A percentile compares a stretch with the other conserved stretches of the same genome.
Evolutionary conservation across 1,139 yeast genomes (phyloP).

Genomic region (Nakaseomyces delphensis): DNA sequence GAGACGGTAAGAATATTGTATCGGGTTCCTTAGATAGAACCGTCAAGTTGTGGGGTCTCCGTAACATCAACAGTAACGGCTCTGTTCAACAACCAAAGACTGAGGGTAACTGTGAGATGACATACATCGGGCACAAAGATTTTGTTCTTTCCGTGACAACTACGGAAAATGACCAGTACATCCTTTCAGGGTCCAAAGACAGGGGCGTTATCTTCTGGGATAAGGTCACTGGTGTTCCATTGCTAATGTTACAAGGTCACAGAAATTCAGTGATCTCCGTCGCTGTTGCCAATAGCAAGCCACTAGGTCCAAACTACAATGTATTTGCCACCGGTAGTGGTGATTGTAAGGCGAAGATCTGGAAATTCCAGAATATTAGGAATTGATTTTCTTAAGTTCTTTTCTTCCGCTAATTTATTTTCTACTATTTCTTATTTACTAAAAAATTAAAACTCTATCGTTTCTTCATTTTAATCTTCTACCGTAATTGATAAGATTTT

Average conservation of each 20-base stretch:
- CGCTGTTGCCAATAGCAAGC: constrained; percentile 73
- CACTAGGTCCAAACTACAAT: constrained; percentile 46
- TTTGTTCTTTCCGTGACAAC: constrained; percentile 91
- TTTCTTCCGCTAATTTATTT: no score
- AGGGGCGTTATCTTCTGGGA: constrained; percentile 98
- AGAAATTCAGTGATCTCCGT: constrained; percentile 93
- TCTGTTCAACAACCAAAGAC: constrained; percentile 26
- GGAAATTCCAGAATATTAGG: constrained; percentile 42
- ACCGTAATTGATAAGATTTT: no score
- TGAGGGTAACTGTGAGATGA: constrained; percentile 72
- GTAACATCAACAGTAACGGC: constrained; percentile 36
- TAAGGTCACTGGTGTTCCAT: constrained; percentile 82
- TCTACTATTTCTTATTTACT: background rate
- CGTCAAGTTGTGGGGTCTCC: constrained; percentile 88
- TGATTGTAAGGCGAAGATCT: constrained; percentile 93
- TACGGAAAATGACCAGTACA: constrained; percentile 87
- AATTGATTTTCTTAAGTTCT: background rate
- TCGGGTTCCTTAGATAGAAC: constrained; percentile 95
- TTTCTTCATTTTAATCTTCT: background rate
- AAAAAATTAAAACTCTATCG: background rate
- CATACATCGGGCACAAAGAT: constrained; percentile 94
- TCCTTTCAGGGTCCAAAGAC: constrained; percentile 91
- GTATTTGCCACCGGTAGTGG: constrained; percentile 97
- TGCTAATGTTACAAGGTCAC: constrained; percentile 94
- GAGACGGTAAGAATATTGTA: constrained; percentile 85